These are phyloP conservation scores for Wickerhamomyces rabaulensis DNA, from an alignment of 805 yeast species.

Conservation along the genomic window DNA sequence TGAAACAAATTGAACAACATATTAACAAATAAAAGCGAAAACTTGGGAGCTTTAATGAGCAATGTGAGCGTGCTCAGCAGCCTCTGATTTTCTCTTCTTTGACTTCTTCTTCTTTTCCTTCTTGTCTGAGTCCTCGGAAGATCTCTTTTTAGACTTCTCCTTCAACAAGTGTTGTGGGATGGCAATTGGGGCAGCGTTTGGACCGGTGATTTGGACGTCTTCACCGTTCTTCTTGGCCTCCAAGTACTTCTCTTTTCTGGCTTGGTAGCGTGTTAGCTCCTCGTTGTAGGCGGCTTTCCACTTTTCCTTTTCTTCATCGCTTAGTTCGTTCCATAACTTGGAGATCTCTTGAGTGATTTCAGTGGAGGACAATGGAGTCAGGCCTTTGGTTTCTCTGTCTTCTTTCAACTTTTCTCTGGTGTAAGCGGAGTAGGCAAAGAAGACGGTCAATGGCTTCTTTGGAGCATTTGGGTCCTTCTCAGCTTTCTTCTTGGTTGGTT, in stretches of 20 bases:
- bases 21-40: background rate
- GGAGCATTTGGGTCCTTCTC: slow-evolving; percentile 93
- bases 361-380: slow-evolving; percentile 61
- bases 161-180: slow-evolving; percentile 29
- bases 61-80: background rate
- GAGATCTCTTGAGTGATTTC: slow-evolving; percentile 80
- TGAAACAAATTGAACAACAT: background rate
- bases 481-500: slow-evolving; percentile 35
- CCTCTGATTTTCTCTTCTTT: slow-evolving; percentile 35
- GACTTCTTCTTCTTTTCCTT: slow-evolving; percentile 50
- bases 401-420: slow-evolving; percentile 66
- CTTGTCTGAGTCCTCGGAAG: slow-evolving; percentile 32
- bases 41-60: too few species aligned
- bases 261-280: slow-evolving; percentile 40
- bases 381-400: slow-evolving; percentile 56
- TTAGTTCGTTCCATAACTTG: slow-evolving; percentile 69
- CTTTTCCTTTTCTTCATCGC: slow-evolving; percentile 62
- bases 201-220: slow-evolving; percentile 20
- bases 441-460: slow-evolving; percentile 87
- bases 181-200: slow-evolving; percentile 36
- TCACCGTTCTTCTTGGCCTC: slow-evolving; percentile 39
- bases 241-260: slow-evolving; percentile 39
- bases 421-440: slow-evolving; percentile 71
- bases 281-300: slow-evolving; percentile 58
- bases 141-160: slow-evolving; percentile 33